Base-by-base conservation (phyloP, 306 rosid species). In the Citrullus mucosospermus region DNA sequence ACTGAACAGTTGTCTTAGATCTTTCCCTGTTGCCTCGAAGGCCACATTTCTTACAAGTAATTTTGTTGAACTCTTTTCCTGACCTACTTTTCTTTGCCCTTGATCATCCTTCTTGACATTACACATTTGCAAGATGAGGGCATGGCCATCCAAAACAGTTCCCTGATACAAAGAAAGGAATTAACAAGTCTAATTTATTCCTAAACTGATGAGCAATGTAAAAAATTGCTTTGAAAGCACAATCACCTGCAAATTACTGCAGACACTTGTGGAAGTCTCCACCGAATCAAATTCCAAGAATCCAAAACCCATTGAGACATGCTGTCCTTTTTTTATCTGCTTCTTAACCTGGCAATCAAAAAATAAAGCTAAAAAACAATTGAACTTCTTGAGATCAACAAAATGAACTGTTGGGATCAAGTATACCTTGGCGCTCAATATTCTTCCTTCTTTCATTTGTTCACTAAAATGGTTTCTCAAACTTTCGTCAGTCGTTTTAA, bases 261-360 rank as follows among this genome's bases (percentile, higher is more conserved):
- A 88, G 79, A 85, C 86, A 70, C 82, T 86, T 39, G 89, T 81
- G 38, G 97, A 93, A 3, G 97, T 92, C 85, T 90, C 98, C 81
- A 85, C 65, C 58, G 96, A 86, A 82, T 92, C 97, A 75, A 91
- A 88, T 84, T 96, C 97, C 36, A 88, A 48, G 74, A 96, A 92
- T 83, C 99, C 99, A 88, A 84, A 96, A 76, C 99, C 99, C 97
- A 85, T 89, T 41, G 97, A 92, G 76, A 92, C 90, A 79, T 85
- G 82, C 80, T 92, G 91, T 80, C 99, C 98, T 13, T 85, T 91
- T 89, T 92, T 92, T 83, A 86, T 46, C 81, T 90, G 97, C 90
- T 91, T 91, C 84, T 90, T 89, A 79, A 96, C 92, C 98, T 92
- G 85, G 80, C 83, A 16, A 32, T 46, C 55, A 72, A 78, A 55